A percentile compares a stretch with the other conserved stretches of the same genome.
Conservation (phyloP, 2,329 filamentous ascomycete species). For the Colletotrichum tofieldiae region DNA sequence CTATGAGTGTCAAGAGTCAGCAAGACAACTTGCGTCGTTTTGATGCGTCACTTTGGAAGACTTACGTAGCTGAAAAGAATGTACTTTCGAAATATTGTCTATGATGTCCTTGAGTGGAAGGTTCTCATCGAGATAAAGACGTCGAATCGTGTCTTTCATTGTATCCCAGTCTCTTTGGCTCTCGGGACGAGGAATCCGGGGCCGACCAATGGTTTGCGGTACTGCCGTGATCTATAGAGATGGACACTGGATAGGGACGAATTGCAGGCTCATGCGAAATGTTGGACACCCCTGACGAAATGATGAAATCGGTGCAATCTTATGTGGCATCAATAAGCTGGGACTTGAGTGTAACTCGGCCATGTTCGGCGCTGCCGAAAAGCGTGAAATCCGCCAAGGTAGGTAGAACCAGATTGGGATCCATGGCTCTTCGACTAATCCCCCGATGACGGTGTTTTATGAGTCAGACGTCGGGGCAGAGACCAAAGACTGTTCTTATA, state of each 20-base stretch:
- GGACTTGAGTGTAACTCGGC: background rate
- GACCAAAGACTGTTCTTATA: background rate
- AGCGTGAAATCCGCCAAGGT: background rate
- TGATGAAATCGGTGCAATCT: background rate
- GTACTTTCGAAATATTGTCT: background rate
- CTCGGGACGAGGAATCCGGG: background rate
- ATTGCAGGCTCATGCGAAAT: background rate
- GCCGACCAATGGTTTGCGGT: background rate
- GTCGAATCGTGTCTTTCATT: background rate
- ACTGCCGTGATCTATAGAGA: background rate
- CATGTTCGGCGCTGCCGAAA: background rate
- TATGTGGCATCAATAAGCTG: background rate
- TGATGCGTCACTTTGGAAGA: background rate
- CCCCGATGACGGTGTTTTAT: too few relatives aligned
- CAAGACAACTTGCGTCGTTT: background rate
- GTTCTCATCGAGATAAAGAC: background rate
- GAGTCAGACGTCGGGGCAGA: accelerated
- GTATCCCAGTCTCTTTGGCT: background rate
- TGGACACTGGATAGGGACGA: background rate
- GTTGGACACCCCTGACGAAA: background rate
- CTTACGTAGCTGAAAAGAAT: constrained; percentile 7
- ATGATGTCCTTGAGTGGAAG: background rate
- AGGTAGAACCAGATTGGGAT: background rate
- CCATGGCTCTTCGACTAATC: background rate
- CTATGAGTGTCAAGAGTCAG: background rate